Percentiles rank a stretch among this genome's conserved stretches.
Conservation (phyloP, 805 yeast species). For the Pichia occidentalis region DNA sequence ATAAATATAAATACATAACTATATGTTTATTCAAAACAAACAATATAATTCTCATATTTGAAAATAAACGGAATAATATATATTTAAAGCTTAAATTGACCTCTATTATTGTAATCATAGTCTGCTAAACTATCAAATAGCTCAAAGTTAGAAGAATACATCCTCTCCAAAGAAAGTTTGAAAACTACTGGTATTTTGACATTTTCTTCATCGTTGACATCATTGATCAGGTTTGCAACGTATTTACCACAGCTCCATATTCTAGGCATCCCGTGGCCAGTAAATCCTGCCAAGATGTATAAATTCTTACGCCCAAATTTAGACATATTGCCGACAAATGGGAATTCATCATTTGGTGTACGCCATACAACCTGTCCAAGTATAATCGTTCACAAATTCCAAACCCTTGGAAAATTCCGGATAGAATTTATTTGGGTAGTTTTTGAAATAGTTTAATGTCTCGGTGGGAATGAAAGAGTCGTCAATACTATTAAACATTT, state of each 20-base stretch:
- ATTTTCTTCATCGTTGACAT: background rate
- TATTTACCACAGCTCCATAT: conserved; percentile 36
- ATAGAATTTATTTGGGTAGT: conserved; percentile 28
- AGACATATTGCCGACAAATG: conserved; percentile 38
- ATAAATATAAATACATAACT: no score
- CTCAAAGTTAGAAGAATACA: conserved; percentile 1
- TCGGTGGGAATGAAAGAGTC: conserved; percentile 29
- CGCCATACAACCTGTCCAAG: conserved; percentile 45
- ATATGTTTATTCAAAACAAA: background rate
- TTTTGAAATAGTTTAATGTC: conserved; percentile 22
- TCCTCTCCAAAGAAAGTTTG: conserved; percentile 9
- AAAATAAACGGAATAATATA: background rate
- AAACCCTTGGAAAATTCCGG: conserved; percentile 15
- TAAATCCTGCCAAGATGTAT: conserved; percentile 39
- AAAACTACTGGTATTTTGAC: conserved; percentile 10
- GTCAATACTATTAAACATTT: conserved; percentile 26
- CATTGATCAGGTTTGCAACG: conserved; percentile 25
- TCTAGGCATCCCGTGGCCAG: conserved; percentile 50
- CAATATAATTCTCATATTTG: background rate
- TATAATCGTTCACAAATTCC: conserved; percentile 27
- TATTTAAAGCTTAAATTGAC: conserved; percentile 6
- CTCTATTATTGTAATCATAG: conserved; percentile 4
- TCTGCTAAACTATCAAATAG: conserved; percentile 4
- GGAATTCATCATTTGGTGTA: conserved; percentile 36
- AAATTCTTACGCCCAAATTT: conserved; percentile 24